Evolutionary conservation across 2,329 filamentous ascomycete species (phyloP).

Genomic region (Aspergillus unguis): DNA sequence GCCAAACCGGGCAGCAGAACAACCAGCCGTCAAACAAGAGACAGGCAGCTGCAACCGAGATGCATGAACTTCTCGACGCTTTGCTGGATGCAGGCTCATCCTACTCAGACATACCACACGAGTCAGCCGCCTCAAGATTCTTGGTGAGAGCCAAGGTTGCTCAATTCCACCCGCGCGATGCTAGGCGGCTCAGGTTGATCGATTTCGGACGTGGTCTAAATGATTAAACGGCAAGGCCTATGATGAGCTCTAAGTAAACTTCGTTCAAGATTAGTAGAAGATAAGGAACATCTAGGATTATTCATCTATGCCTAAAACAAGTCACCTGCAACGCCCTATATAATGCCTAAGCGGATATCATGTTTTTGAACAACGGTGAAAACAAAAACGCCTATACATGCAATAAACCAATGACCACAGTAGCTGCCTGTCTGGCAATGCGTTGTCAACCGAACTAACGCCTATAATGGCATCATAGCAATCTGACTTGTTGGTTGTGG

Average conservation of each 20-base stretch:
- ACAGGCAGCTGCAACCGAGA: constrained; percentile 47
- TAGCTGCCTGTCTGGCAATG: constrained; percentile 3
- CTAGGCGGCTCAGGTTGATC: constrained; percentile 50
- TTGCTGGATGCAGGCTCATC: constrained; percentile 46
- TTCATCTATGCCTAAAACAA: constrained; percentile 1
- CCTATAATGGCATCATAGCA: constrained; percentile 40
- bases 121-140: constrained; percentile 54
- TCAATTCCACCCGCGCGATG: constrained; percentile 55
- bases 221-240: constrained; percentile 16
- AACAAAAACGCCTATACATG: constrained; percentile 16
- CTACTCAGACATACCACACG: constrained; percentile 49
- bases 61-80: constrained; percentile 47
- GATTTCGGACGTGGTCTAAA: constrained; percentile 48
- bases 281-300: not conserved
- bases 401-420: constrained; percentile 10
- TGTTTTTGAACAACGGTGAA: constrained; percentile 12
- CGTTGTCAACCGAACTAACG: constrained; percentile 8
- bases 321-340: constrained; percentile 10
- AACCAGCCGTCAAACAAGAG: constrained; percentile 39
- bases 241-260: not conserved
- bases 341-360: constrained; percentile 12
- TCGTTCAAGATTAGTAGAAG: not conserved
- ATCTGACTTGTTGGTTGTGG: constrained; percentile 27
- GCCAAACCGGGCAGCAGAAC: constrained; percentile 25
- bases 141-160: constrained; percentile 55